Evolutionary conservation across 441 rosid species (phyloP).

Genomic region (Croton laevigatus): DNA sequence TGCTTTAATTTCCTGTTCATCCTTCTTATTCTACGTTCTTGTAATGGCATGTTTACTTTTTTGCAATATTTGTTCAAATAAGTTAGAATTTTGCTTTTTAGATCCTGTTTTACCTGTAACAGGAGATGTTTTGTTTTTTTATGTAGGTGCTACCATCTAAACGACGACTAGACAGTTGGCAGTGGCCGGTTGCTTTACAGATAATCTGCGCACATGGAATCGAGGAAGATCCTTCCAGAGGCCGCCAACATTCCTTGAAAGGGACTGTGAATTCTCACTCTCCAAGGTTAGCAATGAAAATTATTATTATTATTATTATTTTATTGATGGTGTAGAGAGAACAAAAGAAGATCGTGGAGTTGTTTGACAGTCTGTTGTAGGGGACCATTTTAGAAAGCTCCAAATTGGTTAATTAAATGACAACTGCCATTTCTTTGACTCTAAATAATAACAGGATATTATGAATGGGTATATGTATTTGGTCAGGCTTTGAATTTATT

Average conservation of each 20-base stretch:
- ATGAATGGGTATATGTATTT: slow-evolving; percentile 28
- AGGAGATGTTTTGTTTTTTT: background rate
- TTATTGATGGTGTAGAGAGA: slow-evolving; percentile 16
- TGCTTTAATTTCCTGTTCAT: background rate
- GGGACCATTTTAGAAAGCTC: slow-evolving; percentile 52
- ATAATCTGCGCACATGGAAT: slow-evolving; percentile 40
- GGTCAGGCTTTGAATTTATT: slow-evolving; percentile 18
- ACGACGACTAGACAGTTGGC: background rate
- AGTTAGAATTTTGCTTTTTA: background rate
- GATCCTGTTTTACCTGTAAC: background rate
- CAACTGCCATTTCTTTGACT: slow-evolving; percentile 30
- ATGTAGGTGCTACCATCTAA: background rate
- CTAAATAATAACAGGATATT: slow-evolving; percentile 25
- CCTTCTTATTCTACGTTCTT: background rate
- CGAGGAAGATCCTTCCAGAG: slow-evolving; percentile 34
- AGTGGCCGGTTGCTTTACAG: slow-evolving; percentile 10
- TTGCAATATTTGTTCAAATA: background rate
- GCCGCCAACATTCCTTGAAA: slow-evolving; percentile 39
- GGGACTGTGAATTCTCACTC: slow-evolving; percentile 29
- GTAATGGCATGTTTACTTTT: background rate
- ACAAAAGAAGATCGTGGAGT: slow-evolving; percentile 32
- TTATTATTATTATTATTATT: slow-evolving; percentile 14
- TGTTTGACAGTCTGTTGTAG: slow-evolving; percentile 50
- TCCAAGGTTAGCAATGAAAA: slow-evolving; percentile 26
- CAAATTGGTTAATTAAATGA: slow-evolving; percentile 32